A percentile compares a stretch with the other conserved stretches of the same genome.
These are phyloP conservation scores for Eucalyptus victrix DNA, from an alignment of 345 rosid genomes.

Conservation along the genomic window DNA sequence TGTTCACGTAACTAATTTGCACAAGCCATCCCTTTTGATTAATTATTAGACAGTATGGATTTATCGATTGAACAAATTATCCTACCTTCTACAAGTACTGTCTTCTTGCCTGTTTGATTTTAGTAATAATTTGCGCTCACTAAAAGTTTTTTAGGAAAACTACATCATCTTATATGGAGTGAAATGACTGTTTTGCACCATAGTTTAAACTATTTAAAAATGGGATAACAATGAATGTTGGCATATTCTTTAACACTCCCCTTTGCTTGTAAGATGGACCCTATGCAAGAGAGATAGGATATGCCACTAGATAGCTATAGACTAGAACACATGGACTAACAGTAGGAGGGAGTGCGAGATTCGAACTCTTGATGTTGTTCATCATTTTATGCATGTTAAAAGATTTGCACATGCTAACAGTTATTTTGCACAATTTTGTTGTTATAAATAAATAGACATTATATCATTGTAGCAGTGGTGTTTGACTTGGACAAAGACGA, in stretches of 20 bases:
- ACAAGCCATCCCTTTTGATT: not conserved
- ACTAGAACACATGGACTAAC: not conserved
- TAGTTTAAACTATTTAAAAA: not conserved
- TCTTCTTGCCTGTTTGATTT: not conserved
- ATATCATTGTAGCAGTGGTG: not conserved
- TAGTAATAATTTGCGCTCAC: not conserved
- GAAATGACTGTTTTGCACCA: not conserved
- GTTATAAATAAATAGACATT: not conserved
- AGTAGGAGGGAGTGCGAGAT: not conserved
- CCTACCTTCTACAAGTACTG: not conserved
- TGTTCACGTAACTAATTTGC: not conserved
- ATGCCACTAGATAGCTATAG: not conserved
- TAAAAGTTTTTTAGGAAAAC: not conserved
- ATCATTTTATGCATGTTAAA: not conserved
- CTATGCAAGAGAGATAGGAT: not conserved
- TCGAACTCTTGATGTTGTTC: not conserved
- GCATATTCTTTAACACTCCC: not conserved
- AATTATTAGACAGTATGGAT: not conserved
- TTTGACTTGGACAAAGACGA: not conserved
- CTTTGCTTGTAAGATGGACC: not conserved
- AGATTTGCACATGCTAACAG: not conserved
- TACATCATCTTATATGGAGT: not conserved
- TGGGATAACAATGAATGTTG: not conserved
- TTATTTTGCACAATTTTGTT: not conserved
- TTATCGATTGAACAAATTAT: not conserved